phyloP scores from a whole-genome alignment of 2,329 filamentous ascomycete genomes.

The Penicillium sumatraense region DNA sequence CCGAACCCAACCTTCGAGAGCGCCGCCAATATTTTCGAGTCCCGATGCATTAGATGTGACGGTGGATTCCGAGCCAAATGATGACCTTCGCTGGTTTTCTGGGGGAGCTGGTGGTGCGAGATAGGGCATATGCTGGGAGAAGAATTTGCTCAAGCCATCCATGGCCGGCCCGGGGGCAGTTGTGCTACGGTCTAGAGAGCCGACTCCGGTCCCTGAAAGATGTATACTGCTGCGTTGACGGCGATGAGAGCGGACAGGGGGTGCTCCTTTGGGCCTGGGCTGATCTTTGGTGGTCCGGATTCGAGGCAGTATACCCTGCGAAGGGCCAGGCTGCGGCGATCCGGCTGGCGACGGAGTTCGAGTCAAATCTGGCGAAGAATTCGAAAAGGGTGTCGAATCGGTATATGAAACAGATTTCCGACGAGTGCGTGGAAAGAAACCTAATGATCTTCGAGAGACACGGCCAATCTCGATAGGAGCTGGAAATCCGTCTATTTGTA shows the following conservation, averaged over 20 bases:
- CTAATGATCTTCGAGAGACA: constrained; percentile 77
- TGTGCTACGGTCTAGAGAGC: constrained; percentile 69
- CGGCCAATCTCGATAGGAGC: constrained; percentile 83
- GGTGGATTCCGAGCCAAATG: constrained; percentile 41
- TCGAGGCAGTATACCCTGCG: constrained; percentile 31
- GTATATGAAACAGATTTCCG: constrained; percentile 76
- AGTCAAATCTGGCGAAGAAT: constrained; percentile 36
- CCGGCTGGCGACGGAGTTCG: constrained; percentile 31
- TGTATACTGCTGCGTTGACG: constrained; percentile 55
- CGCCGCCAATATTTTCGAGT: constrained; percentile 82
- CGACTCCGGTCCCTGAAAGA: constrained; percentile 85
- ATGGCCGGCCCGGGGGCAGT: constrained; percentile 71
- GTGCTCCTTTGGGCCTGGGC: constrained; percentile 34
- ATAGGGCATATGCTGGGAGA: constrained; percentile 80
- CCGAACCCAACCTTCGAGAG: constrained; percentile 87
- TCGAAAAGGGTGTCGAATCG: constrained; percentile 57
- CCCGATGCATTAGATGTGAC: constrained; percentile 42
- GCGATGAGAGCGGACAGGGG: constrained; percentile 33
- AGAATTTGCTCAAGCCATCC: constrained; percentile 82
- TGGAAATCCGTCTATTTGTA: constrained; percentile 72
- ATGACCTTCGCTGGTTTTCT: constrained; percentile 51
- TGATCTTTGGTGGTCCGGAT: constrained; percentile 34
- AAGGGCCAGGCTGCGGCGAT: constrained; percentile 32
- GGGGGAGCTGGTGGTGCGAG: constrained; percentile 69
- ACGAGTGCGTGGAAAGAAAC: constrained; percentile 88